Base-by-base conservation (phyloP, 2,329 filamentous ascomycete species). In the Ophiocordyceps camponoti-rufipedis region DNA sequence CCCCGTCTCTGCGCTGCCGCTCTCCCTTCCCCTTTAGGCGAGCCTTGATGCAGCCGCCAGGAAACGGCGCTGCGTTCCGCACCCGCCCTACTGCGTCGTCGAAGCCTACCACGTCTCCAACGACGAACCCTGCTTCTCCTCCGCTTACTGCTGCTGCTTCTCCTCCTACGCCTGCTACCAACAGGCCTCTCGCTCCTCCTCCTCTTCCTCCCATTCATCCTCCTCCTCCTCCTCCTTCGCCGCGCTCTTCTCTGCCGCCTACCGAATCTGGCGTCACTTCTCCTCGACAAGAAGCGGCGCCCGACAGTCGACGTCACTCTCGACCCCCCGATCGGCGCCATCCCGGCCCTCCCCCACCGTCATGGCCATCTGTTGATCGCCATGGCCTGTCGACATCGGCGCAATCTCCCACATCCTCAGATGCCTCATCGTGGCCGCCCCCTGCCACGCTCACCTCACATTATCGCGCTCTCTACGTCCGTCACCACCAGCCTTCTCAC, bases 21-120 rank as follows among this genome's bases (percentile, higher is more conserved):
- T 23, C 23, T 23, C 23, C 23, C 23, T 23, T 23, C 23, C 23
- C 23, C 23, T 23, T 23, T 23, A 23, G 23, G 23, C 23, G 23
- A 23, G 23, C 49, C 51, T 60, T 58, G 50, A 61, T 61, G 58
- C 58, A 55, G 50, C 52, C 55, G 48, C 48, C 41, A 48, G 50
- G 46, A 39, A 42, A 48, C 45, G 42, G 42, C 42, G 44, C 48
- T 44, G 38, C 42, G 31, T 48, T 41, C 43, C 46, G 48, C 51
- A 44, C 49, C 43, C 28, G 38, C 43, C 44, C 49, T 46, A 41
- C 45, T 31, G 44, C 50, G 42, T 47, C 51, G 11, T 42, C 48
- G 23, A 38, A 28, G 16, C 38, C 42, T 18, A 28, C 29, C 16
- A 44, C 5, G 10, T 41, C 29, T 43, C 40, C 38, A 13, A 41